Evolutionary conservation across 73 alveolate species (phyloP).

Genomic region (Blepharisma japonicum): DNA sequence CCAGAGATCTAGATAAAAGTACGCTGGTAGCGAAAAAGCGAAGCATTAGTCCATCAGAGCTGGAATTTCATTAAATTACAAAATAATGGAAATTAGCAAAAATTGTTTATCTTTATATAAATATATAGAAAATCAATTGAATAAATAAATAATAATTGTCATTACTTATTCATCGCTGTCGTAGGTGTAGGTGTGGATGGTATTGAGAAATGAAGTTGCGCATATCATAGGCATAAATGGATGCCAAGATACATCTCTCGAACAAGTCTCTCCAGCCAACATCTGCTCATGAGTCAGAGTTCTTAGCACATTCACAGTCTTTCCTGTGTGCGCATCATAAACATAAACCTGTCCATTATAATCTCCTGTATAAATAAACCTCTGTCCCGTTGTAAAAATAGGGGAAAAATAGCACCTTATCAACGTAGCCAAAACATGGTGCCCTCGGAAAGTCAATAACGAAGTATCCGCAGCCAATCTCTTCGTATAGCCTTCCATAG

Average conservation of each 20-base stretch:
- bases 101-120: no score
- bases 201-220: constrained; percentile 50
- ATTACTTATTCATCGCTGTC: neutral
- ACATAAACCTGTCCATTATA: constrained; percentile 58
- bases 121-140: no score
- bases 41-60: constrained; percentile 28
- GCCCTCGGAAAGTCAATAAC: constrained; percentile 60
- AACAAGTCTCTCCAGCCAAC: constrained; percentile 34
- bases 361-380: constrained; percentile 69
- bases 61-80: constrained; percentile 13
- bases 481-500: constrained; percentile 30
- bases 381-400: constrained; percentile 59
- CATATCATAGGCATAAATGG: constrained; percentile 61
- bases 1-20: constrained; percentile 80
- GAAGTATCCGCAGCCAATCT: constrained; percentile 52
- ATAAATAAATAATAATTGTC: no score
- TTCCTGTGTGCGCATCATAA: constrained; percentile 63
- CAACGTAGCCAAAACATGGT: constrained; percentile 57
- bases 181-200: constrained; percentile 33
- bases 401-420: constrained; percentile 86
- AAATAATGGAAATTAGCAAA: no score
- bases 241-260: constrained; percentile 82
- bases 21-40: constrained; percentile 30
- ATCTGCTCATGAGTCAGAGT: neutral
- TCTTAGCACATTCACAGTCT: constrained; percentile 13